phyloP scores from a whole-genome alignment of 768 basidiomycete species.

The Lactifluus rugatus region DNA sequence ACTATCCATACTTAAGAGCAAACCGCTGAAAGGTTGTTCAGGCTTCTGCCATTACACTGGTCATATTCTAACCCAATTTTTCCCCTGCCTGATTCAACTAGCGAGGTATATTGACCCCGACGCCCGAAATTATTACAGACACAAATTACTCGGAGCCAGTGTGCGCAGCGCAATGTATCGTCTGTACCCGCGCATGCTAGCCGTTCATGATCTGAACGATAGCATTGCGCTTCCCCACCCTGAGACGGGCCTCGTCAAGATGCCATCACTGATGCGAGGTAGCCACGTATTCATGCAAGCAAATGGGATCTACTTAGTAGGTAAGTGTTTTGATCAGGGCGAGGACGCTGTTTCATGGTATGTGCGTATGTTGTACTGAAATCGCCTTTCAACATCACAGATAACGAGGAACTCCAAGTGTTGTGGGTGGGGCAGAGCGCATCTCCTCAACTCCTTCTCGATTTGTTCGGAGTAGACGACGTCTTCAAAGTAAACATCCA shows the following conservation, averaged over 20 bases:
- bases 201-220: constrained; percentile 76
- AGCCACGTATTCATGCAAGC: constrained; percentile 84
- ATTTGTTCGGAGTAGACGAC: constrained; percentile 81
- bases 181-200: constrained; percentile 82
- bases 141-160: constrained; percentile 61
- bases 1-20: constrained; percentile 76
- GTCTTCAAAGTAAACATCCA: constrained; percentile 55
- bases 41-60: neutral
- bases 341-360: neutral
- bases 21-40: constrained; percentile 77
- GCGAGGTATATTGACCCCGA: constrained; percentile 88
- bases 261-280: constrained; percentile 73
- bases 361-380: neutral
- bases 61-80: neutral
- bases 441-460: constrained; percentile 71
- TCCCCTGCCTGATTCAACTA: constrained; percentile 23
- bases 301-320: constrained; percentile 86
- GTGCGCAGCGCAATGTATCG: constrained; percentile 63
- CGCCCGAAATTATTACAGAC: constrained; percentile 79
- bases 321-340: no score
- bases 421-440: constrained; percentile 84
- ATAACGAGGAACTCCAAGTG: constrained; percentile 80
- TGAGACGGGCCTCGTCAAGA: constrained; percentile 44
- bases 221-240: constrained; percentile 58
- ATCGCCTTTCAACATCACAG: constrained; percentile 38